phyloP scores from a whole-genome alignment of 2,329 filamentous ascomycete genomes.

The Sodiomyces alkalinus region DNA sequence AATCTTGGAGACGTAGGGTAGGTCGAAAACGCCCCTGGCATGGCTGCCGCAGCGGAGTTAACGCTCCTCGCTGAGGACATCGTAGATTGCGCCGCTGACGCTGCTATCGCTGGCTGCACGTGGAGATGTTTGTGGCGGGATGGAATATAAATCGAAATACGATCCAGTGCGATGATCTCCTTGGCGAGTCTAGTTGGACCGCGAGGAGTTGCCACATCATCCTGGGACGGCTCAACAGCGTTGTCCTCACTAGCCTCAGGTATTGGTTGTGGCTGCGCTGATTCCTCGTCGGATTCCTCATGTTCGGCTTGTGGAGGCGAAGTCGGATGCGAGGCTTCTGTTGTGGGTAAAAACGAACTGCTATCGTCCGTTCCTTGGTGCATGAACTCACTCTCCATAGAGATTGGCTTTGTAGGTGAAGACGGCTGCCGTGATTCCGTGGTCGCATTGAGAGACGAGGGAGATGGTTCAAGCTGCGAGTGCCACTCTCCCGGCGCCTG shows the following conservation, averaged over 20 bases:
- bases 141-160: conserved; percentile 39
- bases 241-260: no score
- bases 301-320: background rate
- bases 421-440: conserved; percentile 1
- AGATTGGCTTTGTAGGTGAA: background rate
- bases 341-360: no score
- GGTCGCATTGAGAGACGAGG: background rate
- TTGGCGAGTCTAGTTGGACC: conserved; percentile 39
- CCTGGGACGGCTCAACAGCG: conserved; percentile 13
- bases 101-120: no score
- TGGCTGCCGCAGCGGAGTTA: conserved; percentile 29
- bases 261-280: no score
- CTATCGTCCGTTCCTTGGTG: no score
- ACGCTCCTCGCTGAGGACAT: conserved; percentile 16
- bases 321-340: background rate
- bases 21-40: conserved; percentile 48
- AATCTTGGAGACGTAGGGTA: conserved; percentile 11
- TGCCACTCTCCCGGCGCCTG: conserved; percentile 40
- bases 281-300: background rate
- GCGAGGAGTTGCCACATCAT: conserved; percentile 32
- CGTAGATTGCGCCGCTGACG: no score
- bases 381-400: no score
- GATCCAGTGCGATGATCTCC: conserved; percentile 33
- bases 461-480: conserved; percentile 6
- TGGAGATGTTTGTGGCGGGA: conserved; percentile 30